Base-by-base conservation (phyloP, 179 eudicot genomes). In the Drosera spatulata region DNA sequence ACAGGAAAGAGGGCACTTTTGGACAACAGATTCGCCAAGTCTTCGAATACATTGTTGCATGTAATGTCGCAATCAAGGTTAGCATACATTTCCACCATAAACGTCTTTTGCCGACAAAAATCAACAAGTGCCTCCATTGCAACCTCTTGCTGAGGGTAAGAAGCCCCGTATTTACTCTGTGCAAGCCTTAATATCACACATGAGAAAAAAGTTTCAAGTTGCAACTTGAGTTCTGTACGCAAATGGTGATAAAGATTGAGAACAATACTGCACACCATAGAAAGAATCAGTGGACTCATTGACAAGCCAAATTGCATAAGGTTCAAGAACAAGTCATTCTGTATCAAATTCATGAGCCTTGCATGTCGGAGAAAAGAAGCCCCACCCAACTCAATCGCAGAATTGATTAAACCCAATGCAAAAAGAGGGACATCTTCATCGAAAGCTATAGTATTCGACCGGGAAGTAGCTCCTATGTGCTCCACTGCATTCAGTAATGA, bases 91-190 rank as follows among this genome's bases (percentile, higher is more conserved):
- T 82, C 91, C 46, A 82, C 84, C 87, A 79, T 85, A 65, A 85
- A 85, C 33, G 81, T 58, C 56, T 79, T 79, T 64, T 85, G 91
- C 76, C 91, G 71, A 58, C 91, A 82, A 64, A 82, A 85, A 76
- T 85, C 87, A 63, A 82, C 87, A 67, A 85, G 83, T 60, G 87
- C 85, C 71, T 85, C 91, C 87, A 85, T 79, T 67, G 87, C 91
- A 70, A 75, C 91, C 77, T 85, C 91, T 71, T 85, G 91, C 72
- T 77, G 91, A 74, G 75, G 91, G 73, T 79, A 82, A 15, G 87
- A 79, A 77, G 85, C 83, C 53, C 91, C 91, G 62, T 66, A 75
- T 69, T 83, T 75, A 71, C 83, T 82, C 67, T 84, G 87, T 50
- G 91, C 79, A 41, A 85, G 81, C 67, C 85, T 75, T 71, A 85